A percentile compares a stretch with the other conserved stretches of the same genome.
Evolutionary conservation across 495 filamentous ascomycete genomes (phyloP).

Genomic region (Xylaria grammica): DNA sequence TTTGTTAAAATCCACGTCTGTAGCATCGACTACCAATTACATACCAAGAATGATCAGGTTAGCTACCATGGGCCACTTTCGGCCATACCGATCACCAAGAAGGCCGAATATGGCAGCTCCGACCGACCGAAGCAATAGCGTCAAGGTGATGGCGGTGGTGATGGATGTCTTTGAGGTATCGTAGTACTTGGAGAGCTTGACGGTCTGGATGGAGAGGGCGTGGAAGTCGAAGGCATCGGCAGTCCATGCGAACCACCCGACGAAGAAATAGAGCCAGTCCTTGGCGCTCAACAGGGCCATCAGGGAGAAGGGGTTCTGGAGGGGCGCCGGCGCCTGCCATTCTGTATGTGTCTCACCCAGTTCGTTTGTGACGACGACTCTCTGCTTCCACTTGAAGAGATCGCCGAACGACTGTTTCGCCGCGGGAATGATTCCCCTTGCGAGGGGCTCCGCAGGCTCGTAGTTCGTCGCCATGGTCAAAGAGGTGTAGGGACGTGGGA

Average conservation of each 20-base stretch:
- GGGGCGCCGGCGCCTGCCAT: constrained; percentile 64
- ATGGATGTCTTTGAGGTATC: constrained; percentile 68
- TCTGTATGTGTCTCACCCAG: constrained; percentile 59
- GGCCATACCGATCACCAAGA: constrained; percentile 74
- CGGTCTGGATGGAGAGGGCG: constrained; percentile 72
- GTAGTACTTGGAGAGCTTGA: constrained; percentile 72
- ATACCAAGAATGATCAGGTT: constrained; percentile 67
- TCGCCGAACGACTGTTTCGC: constrained; percentile 65
- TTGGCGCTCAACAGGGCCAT: constrained; percentile 58
- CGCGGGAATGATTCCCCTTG: constrained; percentile 62
- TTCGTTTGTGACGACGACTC: constrained; percentile 65
- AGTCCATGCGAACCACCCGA: constrained; percentile 68
- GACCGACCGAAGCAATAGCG: constrained; percentile 70
- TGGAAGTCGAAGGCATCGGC: constrained; percentile 81
- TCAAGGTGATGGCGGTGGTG: constrained; percentile 74
- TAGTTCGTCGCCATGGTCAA: constrained; percentile 36
- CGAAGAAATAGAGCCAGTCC: constrained; percentile 69
- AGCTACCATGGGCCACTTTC: constrained; percentile 80
- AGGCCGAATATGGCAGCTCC: constrained; percentile 75
- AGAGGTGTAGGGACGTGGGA: background rate
- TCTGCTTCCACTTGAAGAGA: constrained; percentile 70
- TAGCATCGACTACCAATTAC: background rate
- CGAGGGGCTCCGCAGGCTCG: constrained; percentile 62
- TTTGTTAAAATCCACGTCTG: constrained; percentile 39
- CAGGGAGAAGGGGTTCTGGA: constrained; percentile 67